Percentiles rank a stretch among this genome's conserved stretches.
phyloP scores from a whole-genome alignment of 441 rosid species.

The Arabidopsis hybrid region DNA sequence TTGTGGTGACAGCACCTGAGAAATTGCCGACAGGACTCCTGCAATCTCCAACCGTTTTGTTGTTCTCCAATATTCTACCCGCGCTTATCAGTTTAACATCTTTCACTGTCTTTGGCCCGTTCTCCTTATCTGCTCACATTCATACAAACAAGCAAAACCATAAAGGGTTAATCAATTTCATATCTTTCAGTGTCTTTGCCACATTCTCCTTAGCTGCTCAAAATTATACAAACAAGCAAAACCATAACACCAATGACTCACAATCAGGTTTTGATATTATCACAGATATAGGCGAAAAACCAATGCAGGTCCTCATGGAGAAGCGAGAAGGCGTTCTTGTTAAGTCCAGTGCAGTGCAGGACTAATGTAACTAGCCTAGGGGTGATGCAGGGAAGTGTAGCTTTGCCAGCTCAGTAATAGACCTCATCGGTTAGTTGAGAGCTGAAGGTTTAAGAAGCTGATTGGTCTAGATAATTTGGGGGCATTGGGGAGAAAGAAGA shows the following conservation, averaged over 20 bases:
- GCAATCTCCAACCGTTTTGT: slow-evolving; percentile 80
- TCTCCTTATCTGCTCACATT: slow-evolving; percentile 67
- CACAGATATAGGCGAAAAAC: not conserved
- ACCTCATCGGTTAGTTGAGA: not conserved
- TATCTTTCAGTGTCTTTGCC: slow-evolving; percentile 85
- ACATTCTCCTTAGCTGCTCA: slow-evolving; percentile 76
- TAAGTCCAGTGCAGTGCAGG: not conserved
- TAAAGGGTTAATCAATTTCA: slow-evolving; percentile 60
- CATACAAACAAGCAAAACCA: slow-evolving; percentile 3
- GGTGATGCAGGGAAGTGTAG: not conserved
- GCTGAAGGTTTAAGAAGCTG: not conserved
- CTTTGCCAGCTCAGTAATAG: not conserved
- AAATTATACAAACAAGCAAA: not conserved
- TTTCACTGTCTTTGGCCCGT: slow-evolving; percentile 86
- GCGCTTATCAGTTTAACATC: slow-evolving; percentile 90
- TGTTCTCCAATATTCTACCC: slow-evolving; percentile 89
- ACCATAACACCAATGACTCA: not conserved
- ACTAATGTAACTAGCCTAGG: not conserved
- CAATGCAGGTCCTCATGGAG: not conserved
- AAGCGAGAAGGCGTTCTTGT: not conserved
- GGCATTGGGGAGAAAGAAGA: too few relatives aligned
- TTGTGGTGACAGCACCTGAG: slow-evolving; percentile 87
- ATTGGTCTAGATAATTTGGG: not conserved
- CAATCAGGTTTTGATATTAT: not conserved
- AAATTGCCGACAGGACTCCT: slow-evolving; percentile 76